These are phyloP conservation scores for Venturia aucupariae DNA, from an alignment of 2,329 filamentous ascomycete genomes.

Conservation along the genomic window DNA sequence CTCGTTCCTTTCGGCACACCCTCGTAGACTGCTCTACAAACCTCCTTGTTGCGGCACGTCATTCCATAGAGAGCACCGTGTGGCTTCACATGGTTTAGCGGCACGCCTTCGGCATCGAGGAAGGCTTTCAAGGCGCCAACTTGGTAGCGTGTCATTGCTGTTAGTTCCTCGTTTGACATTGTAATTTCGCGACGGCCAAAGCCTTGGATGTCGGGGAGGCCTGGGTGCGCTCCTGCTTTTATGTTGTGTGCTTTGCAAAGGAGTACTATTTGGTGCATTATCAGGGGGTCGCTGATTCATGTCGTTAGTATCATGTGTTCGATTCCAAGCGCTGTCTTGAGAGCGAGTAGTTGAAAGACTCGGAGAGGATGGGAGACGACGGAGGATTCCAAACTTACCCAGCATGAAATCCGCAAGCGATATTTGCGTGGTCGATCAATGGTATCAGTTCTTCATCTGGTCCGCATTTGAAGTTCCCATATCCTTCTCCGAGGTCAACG, in stretches of 20 bases:
- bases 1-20: conserved; percentile 44
- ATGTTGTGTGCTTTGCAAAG: conserved; percentile 50
- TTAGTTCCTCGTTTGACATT: conserved; percentile 47
- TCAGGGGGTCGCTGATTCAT: conserved; percentile 44
- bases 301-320: conserved; percentile 25
- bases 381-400: conserved; percentile 15
- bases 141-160: conserved; percentile 52
- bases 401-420: conserved; percentile 52
- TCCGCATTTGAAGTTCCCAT: conserved; percentile 37
- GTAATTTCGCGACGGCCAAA: conserved; percentile 56
- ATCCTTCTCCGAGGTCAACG: conserved; percentile 45
- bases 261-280: conserved; percentile 52
- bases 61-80: conserved; percentile 38
- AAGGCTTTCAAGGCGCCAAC: conserved; percentile 54
- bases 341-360: too few relatives aligned
- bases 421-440: conserved; percentile 52
- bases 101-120: conserved; percentile 46
- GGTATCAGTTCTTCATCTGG: conserved; percentile 53
- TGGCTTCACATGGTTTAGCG: conserved; percentile 53
- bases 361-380: not conserved
- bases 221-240: conserved; percentile 53
- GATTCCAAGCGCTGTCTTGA: not conserved
- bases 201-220: conserved; percentile 55
- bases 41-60: conserved; percentile 48
- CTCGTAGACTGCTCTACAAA: conserved; percentile 41